phyloP scores from a whole-genome alignment of 345 rosid species.

The Aurinia saxatilis region DNA sequence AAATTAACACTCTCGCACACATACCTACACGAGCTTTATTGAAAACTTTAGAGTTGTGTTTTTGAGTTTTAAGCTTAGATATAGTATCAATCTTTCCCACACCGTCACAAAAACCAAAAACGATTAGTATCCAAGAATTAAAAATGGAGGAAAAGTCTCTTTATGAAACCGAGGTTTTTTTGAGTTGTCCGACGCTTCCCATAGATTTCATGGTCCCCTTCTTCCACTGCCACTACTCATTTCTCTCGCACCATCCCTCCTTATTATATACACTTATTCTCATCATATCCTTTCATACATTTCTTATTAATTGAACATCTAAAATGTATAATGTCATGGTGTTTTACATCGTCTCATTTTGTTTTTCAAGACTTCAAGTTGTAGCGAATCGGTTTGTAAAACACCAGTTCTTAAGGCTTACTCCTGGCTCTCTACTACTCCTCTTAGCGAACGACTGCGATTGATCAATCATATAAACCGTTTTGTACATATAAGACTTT shows the following conservation, averaged over 20 bases:
- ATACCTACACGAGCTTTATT: background rate
- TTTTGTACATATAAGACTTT: too few species aligned
- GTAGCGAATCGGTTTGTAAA: too few species aligned
- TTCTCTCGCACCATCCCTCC: conserved; percentile 29
- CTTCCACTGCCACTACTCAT: conserved; percentile 31
- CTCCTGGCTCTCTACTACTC: too few species aligned
- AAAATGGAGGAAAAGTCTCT: conserved; percentile 20
- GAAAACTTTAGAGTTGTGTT: background rate
- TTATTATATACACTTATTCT: conserved; percentile 3
- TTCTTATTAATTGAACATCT: too few species aligned
- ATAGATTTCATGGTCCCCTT: conserved; percentile 35
- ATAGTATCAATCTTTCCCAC: background rate
- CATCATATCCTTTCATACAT: conserved; percentile 6
- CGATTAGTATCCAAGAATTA: background rate
- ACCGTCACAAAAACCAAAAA: background rate
- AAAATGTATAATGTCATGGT: too few species aligned
- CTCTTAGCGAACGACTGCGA: too few species aligned
- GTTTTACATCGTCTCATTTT: too few species aligned
- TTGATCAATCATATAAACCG: too few species aligned
- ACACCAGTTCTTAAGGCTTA: too few species aligned
- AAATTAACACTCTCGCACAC: too few species aligned
- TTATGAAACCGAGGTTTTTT: conserved; percentile 29
- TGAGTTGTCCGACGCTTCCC: conserved; percentile 28
- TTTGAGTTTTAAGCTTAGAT: background rate
- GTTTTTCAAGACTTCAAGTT: too few species aligned